Conservation (phyloP, 768 basidiomycete genomes). For the Suillus lakei region DNA sequence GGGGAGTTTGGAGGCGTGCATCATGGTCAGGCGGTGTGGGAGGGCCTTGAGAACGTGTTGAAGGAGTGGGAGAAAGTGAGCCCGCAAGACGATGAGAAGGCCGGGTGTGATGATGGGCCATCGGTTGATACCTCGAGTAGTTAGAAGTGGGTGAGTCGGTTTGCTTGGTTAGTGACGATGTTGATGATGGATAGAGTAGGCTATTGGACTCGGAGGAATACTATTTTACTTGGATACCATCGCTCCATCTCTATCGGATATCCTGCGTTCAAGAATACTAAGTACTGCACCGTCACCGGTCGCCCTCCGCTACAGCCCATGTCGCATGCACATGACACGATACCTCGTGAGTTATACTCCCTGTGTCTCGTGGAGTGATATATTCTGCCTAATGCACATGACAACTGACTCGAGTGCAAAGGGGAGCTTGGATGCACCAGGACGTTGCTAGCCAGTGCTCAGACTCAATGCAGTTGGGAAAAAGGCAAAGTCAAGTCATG, state of each 20-base stretch:
- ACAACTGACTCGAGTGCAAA: neutral
- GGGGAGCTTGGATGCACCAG: neutral
- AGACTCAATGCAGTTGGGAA: too few relatives aligned
- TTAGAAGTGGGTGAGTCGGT: conserved; percentile 15
- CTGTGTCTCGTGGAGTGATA: neutral
- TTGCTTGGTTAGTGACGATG: neutral
- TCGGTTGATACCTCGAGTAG: conserved; percentile 27
- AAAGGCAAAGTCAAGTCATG: too few relatives aligned
- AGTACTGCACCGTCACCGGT: neutral
- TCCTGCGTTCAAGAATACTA: neutral
- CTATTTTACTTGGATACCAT: neutral
- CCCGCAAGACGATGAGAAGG: conserved; percentile 23
- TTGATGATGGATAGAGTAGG: neutral
- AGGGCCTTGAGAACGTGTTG: conserved; percentile 68
- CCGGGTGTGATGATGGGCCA: conserved; percentile 24
- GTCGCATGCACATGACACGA: neutral
- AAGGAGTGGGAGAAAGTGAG: conserved; percentile 63
- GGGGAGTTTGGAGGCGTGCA: conserved; percentile 74
- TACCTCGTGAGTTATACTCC: neutral
- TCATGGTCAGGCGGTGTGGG: conserved; percentile 75
- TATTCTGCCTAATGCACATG: neutral
- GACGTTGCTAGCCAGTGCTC: neutral
- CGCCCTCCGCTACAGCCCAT: neutral
- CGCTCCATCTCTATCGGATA: neutral
- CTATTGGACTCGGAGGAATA: neutral